A percentile compares a stretch with the other conserved stretches of the same genome.
phyloP scores from a whole-genome alignment of 2,329 filamentous ascomycete genomes.

The Parafenestella ontariensis region DNA sequence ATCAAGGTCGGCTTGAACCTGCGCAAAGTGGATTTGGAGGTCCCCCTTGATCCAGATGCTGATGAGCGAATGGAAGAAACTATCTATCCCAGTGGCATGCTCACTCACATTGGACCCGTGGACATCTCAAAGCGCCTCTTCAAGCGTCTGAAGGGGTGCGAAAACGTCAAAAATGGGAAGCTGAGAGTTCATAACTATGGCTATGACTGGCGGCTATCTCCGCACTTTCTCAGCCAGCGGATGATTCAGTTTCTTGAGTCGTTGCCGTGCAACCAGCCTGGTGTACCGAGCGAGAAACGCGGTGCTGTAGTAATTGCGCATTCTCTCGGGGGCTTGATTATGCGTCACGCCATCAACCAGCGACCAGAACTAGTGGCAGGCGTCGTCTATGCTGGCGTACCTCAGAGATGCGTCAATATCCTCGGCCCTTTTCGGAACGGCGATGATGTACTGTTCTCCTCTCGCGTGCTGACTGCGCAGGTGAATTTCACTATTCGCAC shows the following conservation, averaged over 20 bases:
- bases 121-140: conserved; percentile 86
- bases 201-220: conserved; percentile 93
- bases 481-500: conserved; percentile 93
- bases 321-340: conserved; percentile 86
- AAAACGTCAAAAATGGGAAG: conserved; percentile 74
- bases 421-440: conserved; percentile 88
- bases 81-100: conserved; percentile 86
- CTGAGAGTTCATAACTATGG: conserved; percentile 88
- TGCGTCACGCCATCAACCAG: conserved; percentile 84
- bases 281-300: conserved; percentile 58
- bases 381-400: conserved; percentile 84
- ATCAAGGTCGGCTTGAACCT: conserved; percentile 92
- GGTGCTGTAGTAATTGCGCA: conserved; percentile 87
- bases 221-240: conserved; percentile 73
- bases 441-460: conserved; percentile 89
- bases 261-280: conserved; percentile 75
- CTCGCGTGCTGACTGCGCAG: conserved; percentile 86
- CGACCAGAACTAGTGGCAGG: conserved; percentile 85
- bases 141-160: conserved; percentile 75
- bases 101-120: conserved; percentile 90
- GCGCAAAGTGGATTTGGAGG: conserved; percentile 88
- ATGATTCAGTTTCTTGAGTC: conserved; percentile 76
- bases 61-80: conserved; percentile 82
- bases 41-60: conserved; percentile 80
- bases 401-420: conserved; percentile 88